phyloP scores from a whole-genome alignment of 169 alveolate species.

The Plasmodium gaboni region DNA sequence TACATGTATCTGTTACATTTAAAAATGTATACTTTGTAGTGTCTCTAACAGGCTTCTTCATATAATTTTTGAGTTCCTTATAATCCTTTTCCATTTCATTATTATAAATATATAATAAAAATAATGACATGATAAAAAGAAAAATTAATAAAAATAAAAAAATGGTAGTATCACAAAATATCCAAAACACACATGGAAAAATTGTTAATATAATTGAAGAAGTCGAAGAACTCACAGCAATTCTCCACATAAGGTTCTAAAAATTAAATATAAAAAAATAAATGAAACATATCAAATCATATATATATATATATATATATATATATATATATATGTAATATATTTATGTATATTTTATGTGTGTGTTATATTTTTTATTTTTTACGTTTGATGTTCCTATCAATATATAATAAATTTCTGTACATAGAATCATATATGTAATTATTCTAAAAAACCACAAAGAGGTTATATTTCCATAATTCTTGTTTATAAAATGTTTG shows the following conservation, averaged over 20 bases:
- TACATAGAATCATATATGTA: constrained; percentile 25
- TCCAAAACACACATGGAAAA: constrained; percentile 66
- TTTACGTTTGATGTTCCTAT: constrained; percentile 36
- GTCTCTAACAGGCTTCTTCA: constrained; percentile 60
- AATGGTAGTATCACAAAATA: constrained; percentile 71
- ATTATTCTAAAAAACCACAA: constrained; percentile 65
- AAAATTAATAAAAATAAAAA: constrained; percentile 57
- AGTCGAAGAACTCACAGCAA: constrained; percentile 12
- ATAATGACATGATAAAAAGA: constrained; percentile 39
- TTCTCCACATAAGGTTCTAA: constrained; percentile 56
- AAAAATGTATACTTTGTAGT: constrained; percentile 71
- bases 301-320: not conserved
- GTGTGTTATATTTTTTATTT: not conserved
- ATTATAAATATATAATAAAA: constrained; percentile 43
- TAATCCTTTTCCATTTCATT: constrained; percentile 51
- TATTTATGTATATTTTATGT: not conserved
- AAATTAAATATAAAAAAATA: not conserved
- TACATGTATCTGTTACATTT: constrained; percentile 45
- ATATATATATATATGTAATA: not conserved
- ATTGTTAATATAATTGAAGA: constrained; percentile 31
- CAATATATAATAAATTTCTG: constrained; percentile 35
- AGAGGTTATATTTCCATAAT: constrained; percentile 50
- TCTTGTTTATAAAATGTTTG: constrained; percentile 51
- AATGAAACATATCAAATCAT: not conserved
- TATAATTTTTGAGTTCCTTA: constrained; percentile 62